phyloP scores from a whole-genome alignment of 306 rosid genomes.

The Comarum palustre region DNA sequence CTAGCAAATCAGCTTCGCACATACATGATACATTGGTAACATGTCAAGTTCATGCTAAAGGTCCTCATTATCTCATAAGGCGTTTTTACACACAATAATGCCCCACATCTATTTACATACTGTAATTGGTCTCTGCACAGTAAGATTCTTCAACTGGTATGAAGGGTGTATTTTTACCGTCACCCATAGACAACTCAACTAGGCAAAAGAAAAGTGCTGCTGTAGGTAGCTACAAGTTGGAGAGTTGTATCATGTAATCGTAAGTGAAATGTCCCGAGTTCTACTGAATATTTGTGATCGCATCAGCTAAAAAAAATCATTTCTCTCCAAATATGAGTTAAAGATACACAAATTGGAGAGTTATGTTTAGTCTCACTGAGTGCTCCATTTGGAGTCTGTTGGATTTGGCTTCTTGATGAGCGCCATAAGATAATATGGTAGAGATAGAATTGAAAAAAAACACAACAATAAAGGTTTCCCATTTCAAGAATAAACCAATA shows the following conservation, averaged over 20 bases:
- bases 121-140: background rate
- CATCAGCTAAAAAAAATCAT: no score
- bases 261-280: no score
- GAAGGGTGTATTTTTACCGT: background rate
- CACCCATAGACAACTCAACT: background rate
- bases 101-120: no score
- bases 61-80: background rate
- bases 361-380: background rate
- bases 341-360: no score
- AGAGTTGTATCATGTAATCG: no score
- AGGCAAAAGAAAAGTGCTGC: background rate
- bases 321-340: no score
- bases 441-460: background rate
- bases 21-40: no score
- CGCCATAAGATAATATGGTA: background rate
- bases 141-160: background rate
- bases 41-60: background rate
- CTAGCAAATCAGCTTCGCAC: background rate
- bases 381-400: background rate
- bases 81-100: background rate
- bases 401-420: background rate
- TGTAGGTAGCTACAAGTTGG: no score
- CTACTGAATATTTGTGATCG: no score
- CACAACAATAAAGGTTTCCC: constrained; percentile 6
- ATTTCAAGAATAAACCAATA: constrained; percentile 23